Conservation (phyloP, 345 rosid genomes). For the Odontarrhena argentea region DNA sequence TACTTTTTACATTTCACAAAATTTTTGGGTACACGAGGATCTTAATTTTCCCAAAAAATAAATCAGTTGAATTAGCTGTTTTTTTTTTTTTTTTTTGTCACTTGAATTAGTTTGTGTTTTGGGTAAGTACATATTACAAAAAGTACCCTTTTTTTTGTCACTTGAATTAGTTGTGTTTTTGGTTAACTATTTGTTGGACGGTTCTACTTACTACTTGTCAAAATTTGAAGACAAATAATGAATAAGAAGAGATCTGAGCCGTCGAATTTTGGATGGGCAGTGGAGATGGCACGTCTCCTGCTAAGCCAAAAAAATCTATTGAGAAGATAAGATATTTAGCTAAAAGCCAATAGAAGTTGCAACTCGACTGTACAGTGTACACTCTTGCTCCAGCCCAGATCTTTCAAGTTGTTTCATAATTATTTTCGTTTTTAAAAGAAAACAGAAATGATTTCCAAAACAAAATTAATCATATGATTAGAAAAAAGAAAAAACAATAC, state of each 20-base stretch:
- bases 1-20: too few relatives aligned
- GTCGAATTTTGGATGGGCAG: slow-evolving; percentile 35
- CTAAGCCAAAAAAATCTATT: slow-evolving; percentile 26
- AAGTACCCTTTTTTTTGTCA: neutral
- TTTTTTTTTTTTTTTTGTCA: too few relatives aligned
- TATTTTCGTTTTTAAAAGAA: neutral
- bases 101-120: too few relatives aligned
- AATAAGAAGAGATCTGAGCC: slow-evolving; percentile 39
- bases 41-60: too few relatives aligned
- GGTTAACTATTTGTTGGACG: slow-evolving; percentile 12
- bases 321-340: slow-evolving; percentile 34
- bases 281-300: slow-evolving; percentile 42
- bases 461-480: neutral
- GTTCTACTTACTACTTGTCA: slow-evolving; percentile 33
- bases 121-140: too few relatives aligned
- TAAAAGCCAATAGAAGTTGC: slow-evolving; percentile 16
- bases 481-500: slow-evolving; percentile 24
- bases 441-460: neutral
- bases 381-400: slow-evolving; percentile 22
- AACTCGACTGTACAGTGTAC: slow-evolving; percentile 1
- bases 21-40: too few relatives aligned
- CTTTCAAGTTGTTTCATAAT: slow-evolving; percentile 1
- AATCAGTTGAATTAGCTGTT: too few relatives aligned
- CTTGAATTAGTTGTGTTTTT: slow-evolving; percentile 10
- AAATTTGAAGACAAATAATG: slow-evolving; percentile 3